phyloP scores from a whole-genome alignment of 75 land plant species.

The Picea glauca region DNA sequence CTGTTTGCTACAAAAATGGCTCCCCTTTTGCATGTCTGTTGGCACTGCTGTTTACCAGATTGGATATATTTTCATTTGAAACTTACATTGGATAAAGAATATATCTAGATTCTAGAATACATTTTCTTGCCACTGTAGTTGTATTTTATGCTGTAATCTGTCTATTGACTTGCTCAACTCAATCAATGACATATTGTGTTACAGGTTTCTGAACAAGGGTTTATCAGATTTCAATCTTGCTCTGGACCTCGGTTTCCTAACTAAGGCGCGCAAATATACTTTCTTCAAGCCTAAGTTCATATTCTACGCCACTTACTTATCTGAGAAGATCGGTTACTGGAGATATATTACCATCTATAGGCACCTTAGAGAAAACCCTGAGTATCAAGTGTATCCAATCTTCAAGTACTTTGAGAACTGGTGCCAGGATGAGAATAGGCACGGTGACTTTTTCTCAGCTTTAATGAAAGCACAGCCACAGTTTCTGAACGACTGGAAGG shows the following conservation, averaged over 20 bases:
- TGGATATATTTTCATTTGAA: background rate
- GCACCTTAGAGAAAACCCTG: constrained; percentile 84
- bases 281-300: constrained; percentile 99
- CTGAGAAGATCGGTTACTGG: constrained; percentile 99
- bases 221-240: constrained; percentile 94
- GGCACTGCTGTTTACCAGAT: background rate
- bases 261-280: constrained; percentile 96
- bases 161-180: background rate
- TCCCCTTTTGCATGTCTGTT: background rate
- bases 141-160: background rate
- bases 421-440: constrained; percentile 99
- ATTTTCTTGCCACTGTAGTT: background rate
- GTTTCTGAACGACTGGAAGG: constrained; percentile 98
- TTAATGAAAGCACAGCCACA: constrained; percentile 97
- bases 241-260: constrained; percentile 90
- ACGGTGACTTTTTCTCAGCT: constrained; percentile 99
- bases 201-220: constrained; percentile 96
- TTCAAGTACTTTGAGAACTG: constrained; percentile 99
- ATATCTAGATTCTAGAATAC: background rate
- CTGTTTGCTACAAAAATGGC: background rate
- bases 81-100: background rate
- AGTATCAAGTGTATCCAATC: constrained; percentile 92
- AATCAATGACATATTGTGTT: background rate
- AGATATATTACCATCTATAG: constrained; percentile 96
- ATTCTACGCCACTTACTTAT: constrained; percentile 93